Evolutionary conservation across 2,329 filamentous ascomycete genomes (phyloP).

Genomic region (Rutstroemia sp.): DNA sequence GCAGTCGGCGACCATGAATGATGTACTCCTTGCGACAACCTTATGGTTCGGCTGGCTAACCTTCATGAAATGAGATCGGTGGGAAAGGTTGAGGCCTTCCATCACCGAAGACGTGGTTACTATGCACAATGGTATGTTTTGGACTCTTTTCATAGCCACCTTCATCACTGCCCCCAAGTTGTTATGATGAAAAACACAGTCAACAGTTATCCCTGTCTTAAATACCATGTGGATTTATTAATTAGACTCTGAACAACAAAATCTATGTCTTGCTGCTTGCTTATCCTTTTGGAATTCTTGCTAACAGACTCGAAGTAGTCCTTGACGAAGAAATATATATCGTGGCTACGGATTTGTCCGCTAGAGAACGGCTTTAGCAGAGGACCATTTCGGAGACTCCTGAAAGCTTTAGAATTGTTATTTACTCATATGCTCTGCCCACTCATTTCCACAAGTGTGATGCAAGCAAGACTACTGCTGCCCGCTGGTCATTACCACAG

Average conservation of each 20-base stretch:
- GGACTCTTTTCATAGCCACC: neutral
- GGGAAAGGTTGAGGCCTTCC: neutral
- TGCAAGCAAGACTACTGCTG: neutral
- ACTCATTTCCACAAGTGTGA: neutral
- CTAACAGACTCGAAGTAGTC: constrained; percentile 2
- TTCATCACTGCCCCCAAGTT: neutral
- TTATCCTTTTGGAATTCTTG: neutral
- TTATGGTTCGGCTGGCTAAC: neutral
- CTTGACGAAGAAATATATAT: neutral
- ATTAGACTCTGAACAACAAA: constrained; percentile 11
- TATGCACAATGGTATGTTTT: neutral
- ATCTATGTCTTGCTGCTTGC: neutral
- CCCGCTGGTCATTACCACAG: neutral
- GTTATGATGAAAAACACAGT: constrained; percentile 10
- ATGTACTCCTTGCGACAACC: neutral
- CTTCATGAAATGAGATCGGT: no score
- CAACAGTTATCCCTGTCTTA: constrained; percentile 13
- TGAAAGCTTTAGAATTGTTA: neutral
- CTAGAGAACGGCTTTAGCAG: no score
- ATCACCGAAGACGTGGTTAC: neutral
- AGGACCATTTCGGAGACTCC: no score
- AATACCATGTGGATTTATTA: constrained; percentile 9
- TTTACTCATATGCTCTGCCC: neutral
- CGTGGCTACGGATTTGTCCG: no score
- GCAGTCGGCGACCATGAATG: neutral